Conservation (phyloP, 2,329 filamentous ascomycete genomes). For the Botrytis fragariae region DNA sequence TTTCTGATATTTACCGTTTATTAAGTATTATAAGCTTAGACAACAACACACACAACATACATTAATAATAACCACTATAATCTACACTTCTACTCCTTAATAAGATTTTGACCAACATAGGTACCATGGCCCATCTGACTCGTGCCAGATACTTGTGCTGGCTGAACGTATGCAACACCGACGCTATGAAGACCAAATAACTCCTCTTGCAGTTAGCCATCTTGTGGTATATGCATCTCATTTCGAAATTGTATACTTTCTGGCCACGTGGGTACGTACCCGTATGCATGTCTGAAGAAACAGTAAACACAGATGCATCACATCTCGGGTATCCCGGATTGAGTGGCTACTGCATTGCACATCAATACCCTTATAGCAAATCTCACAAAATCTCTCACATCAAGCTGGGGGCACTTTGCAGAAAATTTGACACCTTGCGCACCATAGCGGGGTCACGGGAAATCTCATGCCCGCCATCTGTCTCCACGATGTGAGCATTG, state of each 20-base stretch:
- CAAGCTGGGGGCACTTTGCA: not conserved
- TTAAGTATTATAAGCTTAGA: not conserved
- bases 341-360: not conserved
- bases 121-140: not conserved
- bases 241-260: not conserved
- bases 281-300: not conserved
- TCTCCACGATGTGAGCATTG: not conserved
- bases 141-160: not conserved
- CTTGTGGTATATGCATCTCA: not conserved
- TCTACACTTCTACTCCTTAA: not conserved
- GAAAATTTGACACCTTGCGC: not conserved
- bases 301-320: not conserved
- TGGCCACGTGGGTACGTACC: not conserved
- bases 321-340: not conserved
- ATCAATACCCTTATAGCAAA: not conserved
- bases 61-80: not conserved
- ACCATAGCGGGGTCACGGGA: not conserved
- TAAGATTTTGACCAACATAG: not conserved
- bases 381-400: not conserved
- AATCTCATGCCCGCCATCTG: not conserved
- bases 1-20: not conserved
- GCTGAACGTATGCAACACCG: not conserved
- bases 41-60: not conserved
- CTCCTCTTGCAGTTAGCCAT: not conserved
- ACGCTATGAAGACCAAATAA: not conserved